Evolutionary conservation across 2,329 filamentous ascomycete species (phyloP).

Genomic region (Escovopsis weberi): DNA sequence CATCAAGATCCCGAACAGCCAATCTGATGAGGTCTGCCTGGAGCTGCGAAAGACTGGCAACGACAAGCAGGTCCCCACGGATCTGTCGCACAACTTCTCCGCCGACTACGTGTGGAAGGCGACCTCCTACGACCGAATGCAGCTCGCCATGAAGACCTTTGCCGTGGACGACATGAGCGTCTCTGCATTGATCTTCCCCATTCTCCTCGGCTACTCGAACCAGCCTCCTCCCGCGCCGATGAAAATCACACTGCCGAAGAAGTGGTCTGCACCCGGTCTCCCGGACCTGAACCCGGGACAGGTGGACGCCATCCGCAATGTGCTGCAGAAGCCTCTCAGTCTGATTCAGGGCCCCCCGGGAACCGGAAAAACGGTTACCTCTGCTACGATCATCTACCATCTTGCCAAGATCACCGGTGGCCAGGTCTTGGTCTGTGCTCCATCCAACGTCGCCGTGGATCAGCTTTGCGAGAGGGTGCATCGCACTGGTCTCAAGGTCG

Average conservation of each 20-base stretch:
- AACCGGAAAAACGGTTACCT: constrained; percentile 97
- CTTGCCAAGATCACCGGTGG: constrained; percentile 88
- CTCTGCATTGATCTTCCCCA: constrained; percentile 97
- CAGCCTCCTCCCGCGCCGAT: constrained; percentile 82
- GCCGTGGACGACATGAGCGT: constrained; percentile 97
- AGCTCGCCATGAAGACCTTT: constrained; percentile 98
- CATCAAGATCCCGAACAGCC: constrained; percentile 98
- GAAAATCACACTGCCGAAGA: constrained; percentile 91
- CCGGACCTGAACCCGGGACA: constrained; percentile 93
- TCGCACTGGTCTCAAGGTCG: constrained; percentile 85
- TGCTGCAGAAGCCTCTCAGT: constrained; percentile 83
- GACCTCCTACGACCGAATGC: constrained; percentile 98
- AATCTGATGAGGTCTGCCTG: constrained; percentile 92
- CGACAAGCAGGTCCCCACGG: constrained; percentile 89
- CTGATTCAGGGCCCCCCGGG: constrained; percentile 94
- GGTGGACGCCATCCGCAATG: constrained; percentile 89
- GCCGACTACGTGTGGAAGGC: constrained; percentile 99
- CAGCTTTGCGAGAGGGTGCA: constrained; percentile 97
- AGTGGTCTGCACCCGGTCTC: constrained; percentile 87
- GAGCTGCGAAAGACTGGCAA: constrained; percentile 89
- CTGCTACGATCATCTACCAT: constrained; percentile 96
- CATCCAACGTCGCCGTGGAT: constrained; percentile 96
- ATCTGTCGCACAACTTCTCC: constrained; percentile 95
- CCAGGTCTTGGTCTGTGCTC: constrained; percentile 90
- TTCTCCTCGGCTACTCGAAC: constrained; percentile 87